Evolutionary conservation across 2,329 filamentous ascomycete genomes (phyloP), one percentile per base, ranked within the genome.

Genomic region (Fusarium acutatum): DNA sequence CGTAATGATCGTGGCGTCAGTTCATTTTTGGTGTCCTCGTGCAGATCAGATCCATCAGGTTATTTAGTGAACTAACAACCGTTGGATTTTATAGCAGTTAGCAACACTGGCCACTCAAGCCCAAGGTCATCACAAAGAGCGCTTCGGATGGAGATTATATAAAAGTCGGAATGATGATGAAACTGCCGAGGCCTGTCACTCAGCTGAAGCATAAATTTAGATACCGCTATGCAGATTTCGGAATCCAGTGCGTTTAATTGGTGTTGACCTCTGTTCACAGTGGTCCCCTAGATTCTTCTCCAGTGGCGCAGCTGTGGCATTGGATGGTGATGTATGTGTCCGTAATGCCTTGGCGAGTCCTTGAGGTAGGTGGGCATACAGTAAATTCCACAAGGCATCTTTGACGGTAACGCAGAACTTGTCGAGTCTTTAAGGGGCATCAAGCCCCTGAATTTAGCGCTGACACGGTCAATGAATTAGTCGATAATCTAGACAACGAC

Each of bases 261-360:
- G 74, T 30, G 26, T 30, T 32, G 40, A 3, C 32, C 41, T 38
- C 30, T 35, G 28, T 20, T 38, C 49, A 38, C 18, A 46, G 59
- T 58, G 69, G 65, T 65, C 64, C 69, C 46, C 49, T 59, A 63
- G 28, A 46, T 46, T 44, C 26, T 41, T 64, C 44, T 59, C 22
- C 32, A 52, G 74, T 75, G 72, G 74, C 74, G 74, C 71, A 76
- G 74, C 61, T 46, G 64, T 54, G 63, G 63, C 68, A 67, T 46
- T 46, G 41, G n/a, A 13, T 49, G 32, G 37, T 38, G 26, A 34
- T 59, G 20, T 12, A 18, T 56, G 35, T 52, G 17, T 34, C 47
- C n/a, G 8, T 46, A 60, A 49, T 41, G 60, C 41, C 43, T 44
- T 66, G 47, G 47, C 30, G 46, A 58, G 60, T 61, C 52, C 28